Evolutionary conservation across 2,329 filamentous ascomycete species (phyloP).

Genomic region (Nigrograna mackinnonii): DNA sequence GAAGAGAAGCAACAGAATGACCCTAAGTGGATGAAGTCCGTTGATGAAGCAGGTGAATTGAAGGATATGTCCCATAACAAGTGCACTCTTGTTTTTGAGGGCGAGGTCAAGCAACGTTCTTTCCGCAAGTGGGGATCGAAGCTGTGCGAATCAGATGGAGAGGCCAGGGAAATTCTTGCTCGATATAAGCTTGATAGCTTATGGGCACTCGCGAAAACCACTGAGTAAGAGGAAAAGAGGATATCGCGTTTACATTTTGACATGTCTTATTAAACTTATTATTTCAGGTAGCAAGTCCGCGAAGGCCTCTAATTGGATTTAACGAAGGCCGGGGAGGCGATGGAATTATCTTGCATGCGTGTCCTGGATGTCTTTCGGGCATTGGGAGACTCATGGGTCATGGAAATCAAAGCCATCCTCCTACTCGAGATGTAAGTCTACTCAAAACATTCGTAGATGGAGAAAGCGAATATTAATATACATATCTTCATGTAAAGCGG

Average conservation of each 20-base stretch:
- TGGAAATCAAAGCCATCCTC: no score
- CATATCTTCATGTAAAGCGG: neutral
- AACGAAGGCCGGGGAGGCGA: no score
- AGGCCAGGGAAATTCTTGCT: conserved; percentile 78
- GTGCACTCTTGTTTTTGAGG: conserved; percentile 87
- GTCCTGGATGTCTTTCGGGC: no score
- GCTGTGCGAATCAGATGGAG: conserved; percentile 89
- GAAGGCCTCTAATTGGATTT: neutral
- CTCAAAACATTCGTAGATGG: neutral
- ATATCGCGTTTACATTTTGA: no score
- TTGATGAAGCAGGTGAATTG: conserved; percentile 76
- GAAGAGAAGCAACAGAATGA: conserved; percentile 65
- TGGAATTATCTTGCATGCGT: no score
- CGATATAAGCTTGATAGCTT: conserved; percentile 93
- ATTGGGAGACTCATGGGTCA: no score
- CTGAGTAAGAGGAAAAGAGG: conserved; percentile 21
- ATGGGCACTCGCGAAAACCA: conserved; percentile 83
- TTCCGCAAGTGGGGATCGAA: conserved; percentile 87
- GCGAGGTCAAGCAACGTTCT: conserved; percentile 75
- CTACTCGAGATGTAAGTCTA: neutral
- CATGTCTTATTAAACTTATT: neutral
- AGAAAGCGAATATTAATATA: neutral
- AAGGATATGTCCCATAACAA: conserved; percentile 83
- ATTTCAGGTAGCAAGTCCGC: neutral
- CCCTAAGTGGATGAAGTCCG: conserved; percentile 74